A percentile compares a stretch with the other conserved stretches of the same genome.
Conservation (phyloP, 108 stramenopile species). For the Aurantiochytrium sp. region DNA sequence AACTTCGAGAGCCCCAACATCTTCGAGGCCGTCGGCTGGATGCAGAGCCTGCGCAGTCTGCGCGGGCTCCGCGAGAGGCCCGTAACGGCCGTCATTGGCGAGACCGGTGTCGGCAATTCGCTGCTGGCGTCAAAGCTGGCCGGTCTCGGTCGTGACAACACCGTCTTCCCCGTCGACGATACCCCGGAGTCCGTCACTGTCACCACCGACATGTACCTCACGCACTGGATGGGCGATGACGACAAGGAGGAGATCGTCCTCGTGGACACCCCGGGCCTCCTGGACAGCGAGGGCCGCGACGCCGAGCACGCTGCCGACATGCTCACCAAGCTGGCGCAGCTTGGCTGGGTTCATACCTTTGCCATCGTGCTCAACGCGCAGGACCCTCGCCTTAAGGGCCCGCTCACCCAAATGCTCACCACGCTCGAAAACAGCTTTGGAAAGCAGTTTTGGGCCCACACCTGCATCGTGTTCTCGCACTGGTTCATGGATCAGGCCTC, state of each 20-base stretch:
- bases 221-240: neutral
- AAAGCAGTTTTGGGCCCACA: neutral
- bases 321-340: conserved; percentile 4
- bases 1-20: neutral
- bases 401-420: neutral
- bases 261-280: conserved; percentile 1
- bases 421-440: neutral
- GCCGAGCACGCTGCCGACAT: neutral
- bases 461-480: neutral
- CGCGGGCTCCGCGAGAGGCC: neutral
- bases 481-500: neutral
- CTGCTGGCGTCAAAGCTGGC: neutral
- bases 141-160: neutral
- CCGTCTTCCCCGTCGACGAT: neutral
- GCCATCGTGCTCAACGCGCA: neutral
- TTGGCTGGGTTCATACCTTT: conserved; percentile 18
- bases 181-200: neutral
- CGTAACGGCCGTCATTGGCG: neutral
- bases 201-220: neutral
- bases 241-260: neutral
- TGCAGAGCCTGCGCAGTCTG: neutral
- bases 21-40: conserved; percentile 19
- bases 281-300: neutral
- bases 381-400: neutral
- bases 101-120: neutral